A percentile compares a stretch with the other conserved stretches of the same genome.
Conservation (phyloP, 306 rosid species). For the Aeschynomene evenia region DNA sequence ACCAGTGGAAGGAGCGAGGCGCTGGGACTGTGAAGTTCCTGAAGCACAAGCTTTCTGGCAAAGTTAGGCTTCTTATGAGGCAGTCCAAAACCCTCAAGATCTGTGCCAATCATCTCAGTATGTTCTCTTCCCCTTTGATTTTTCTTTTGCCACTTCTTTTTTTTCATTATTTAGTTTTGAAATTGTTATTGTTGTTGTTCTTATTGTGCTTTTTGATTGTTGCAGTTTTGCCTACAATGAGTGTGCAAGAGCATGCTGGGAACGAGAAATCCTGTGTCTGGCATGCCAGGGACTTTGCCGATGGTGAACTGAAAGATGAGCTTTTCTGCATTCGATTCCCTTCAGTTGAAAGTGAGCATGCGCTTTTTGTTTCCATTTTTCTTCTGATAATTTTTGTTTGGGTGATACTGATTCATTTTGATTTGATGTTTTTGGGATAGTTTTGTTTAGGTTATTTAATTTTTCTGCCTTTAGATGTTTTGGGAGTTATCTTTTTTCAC, state of each 20-base stretch:
- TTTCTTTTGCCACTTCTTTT: background rate
- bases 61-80: conserved; percentile 84
- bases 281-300: conserved; percentile 87
- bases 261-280: conserved; percentile 89
- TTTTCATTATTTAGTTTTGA: too few relatives aligned
- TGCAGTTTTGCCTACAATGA: conserved; percentile 48
- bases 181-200: too few relatives aligned
- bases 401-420: too few relatives aligned
- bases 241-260: conserved; percentile 88
- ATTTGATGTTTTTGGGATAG: too few relatives aligned
- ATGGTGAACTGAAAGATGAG: conserved; percentile 86
- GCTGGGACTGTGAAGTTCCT: conserved; percentile 81
- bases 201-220: background rate
- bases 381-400: too few relatives aligned
- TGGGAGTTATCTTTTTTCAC: too few relatives aligned
- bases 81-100: conserved; percentile 91
- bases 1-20: conserved; percentile 91
- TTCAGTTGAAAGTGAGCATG: conserved; percentile 77
- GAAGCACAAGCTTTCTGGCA: conserved; percentile 64
- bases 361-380: too few relatives aligned
- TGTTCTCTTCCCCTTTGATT: background rate
- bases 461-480: too few relatives aligned
- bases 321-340: conserved; percentile 84
- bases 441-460: too few relatives aligned
- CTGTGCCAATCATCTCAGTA: conserved; percentile 89